Evolutionary conservation across 2,329 filamentous ascomycete genomes (phyloP).

Genomic region (Leptographium procerum): DNA sequence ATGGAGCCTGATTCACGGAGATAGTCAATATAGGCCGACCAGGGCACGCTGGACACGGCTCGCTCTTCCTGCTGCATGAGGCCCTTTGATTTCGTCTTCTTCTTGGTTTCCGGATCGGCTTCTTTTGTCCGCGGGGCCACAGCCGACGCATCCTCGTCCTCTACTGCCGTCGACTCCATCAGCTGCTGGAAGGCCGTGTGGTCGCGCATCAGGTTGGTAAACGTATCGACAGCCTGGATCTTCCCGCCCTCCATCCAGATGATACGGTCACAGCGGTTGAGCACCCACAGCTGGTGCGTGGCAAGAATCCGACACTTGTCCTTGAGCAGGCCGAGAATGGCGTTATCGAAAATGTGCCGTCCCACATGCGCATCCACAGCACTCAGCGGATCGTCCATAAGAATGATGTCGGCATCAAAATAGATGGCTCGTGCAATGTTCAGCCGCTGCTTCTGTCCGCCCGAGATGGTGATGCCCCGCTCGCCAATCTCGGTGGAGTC

Average conservation of each 20-base stretch:
- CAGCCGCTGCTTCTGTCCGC: slow-evolving; percentile 87
- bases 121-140: slow-evolving; percentile 26
- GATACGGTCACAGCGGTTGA: slow-evolving; percentile 82
- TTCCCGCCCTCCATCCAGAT: slow-evolving; percentile 84
- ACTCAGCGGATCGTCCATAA: slow-evolving; percentile 59
- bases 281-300: slow-evolving; percentile 89
- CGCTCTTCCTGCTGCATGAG: slow-evolving; percentile 66
- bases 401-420: slow-evolving; percentile 55
- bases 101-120: slow-evolving; percentile 29
- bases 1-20: slow-evolving; percentile 63
- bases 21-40: slow-evolving; percentile 70
- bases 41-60: slow-evolving; percentile 65
- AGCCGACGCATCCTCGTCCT: slow-evolving; percentile 47
- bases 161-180: slow-evolving; percentile 73
- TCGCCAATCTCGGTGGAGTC: slow-evolving; percentile 92
- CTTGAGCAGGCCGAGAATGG: slow-evolving; percentile 78
- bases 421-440: slow-evolving; percentile 82
- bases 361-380: slow-evolving; percentile 62
- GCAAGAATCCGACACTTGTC: slow-evolving; percentile 85
- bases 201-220: slow-evolving; percentile 71
- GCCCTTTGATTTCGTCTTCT: slow-evolving; percentile 42
- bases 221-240: slow-evolving; percentile 79
- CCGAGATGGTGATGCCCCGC: slow-evolving; percentile 87
- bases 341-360: slow-evolving; percentile 79
- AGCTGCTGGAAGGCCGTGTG: slow-evolving; percentile 70